Base-by-base conservation (phyloP, 495 filamentous ascomycete species). In the Cryomyces minteri region DNA sequence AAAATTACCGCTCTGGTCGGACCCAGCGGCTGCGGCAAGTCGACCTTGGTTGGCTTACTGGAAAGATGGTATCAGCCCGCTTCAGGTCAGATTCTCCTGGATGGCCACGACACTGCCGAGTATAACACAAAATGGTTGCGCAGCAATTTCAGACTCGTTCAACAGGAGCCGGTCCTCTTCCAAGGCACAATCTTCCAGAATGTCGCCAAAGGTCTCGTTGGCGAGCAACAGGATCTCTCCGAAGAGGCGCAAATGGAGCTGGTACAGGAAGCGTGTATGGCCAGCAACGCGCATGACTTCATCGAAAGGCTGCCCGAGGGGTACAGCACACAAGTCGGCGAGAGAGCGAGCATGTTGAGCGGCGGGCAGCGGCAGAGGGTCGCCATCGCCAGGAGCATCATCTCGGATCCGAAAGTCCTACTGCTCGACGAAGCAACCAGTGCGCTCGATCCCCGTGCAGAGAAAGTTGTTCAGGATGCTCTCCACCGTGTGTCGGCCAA, bases 1-100 rank as follows among this genome's bases (percentile, higher is more conserved):
- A 56, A 59, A 40, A 52, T 51, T 2, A 62, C 59, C 6, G 59
- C 59, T n/a, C 41, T 62, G 29, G 59, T 62, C 8, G 59, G 59
- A 6, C 44, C 51, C 14, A 46, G 40, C 39, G 59, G 59, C 31
- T 52, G 47, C 44, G 59, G 59, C n/a, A 62, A 62, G 41, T 51
- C 46, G 32, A 62, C 59, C 29, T 42, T 62, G 7, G 48, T 62
- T 12, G 55, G 57, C 8, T 41, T 62, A 25, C 34, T 59, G 11
- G 54, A 57, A 41, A 43, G 52, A 39, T 57, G 54, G 54, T 57
- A 57, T 36, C 29, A 52, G 33, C 50, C 50, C 25, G 37, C 32
- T n/a, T 50, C 46, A n/a, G 54, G 54, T 9, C 33, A 47, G 3
- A 55, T 57, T 33, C 31, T 45, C 12, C 40, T 54, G 4, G 52